Percentiles rank a stretch among this genome's conserved stretches.
These are phyloP conservation scores for Fusarium hostae DNA, from an alignment of 2,329 filamentous ascomycete genomes.

Conservation along the genomic window DNA sequence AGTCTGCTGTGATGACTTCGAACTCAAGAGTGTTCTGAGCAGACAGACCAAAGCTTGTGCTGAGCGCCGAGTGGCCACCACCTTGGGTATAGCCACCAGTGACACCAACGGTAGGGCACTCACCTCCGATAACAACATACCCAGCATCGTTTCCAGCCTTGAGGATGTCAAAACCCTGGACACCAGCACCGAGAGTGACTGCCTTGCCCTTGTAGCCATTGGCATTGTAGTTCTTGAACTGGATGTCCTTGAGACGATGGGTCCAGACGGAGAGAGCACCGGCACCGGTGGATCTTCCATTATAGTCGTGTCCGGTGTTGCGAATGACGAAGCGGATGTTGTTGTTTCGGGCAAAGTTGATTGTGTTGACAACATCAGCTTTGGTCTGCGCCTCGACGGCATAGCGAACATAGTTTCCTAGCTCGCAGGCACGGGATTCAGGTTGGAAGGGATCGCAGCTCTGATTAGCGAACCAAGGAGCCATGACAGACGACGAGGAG, in stretches of 20 bases:
- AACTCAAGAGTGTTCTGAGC: constrained; percentile 69
- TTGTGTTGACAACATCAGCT: constrained; percentile 46
- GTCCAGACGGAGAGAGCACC: constrained; percentile 56
- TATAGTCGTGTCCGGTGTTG: constrained; percentile 62
- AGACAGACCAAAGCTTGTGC: constrained; percentile 65
- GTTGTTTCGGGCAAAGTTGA: constrained; percentile 46
- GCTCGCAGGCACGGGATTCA: constrained; percentile 50
- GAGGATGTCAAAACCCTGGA: constrained; percentile 61
- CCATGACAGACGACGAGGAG: constrained; percentile 47
- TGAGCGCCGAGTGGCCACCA: constrained; percentile 64
- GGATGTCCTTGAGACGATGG: constrained; percentile 53
- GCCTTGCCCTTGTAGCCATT: constrained; percentile 61
- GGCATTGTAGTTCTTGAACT: constrained; percentile 56
- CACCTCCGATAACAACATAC: constrained; percentile 63
- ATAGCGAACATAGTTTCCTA: constrained; percentile 58
- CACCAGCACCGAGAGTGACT: constrained; percentile 66
- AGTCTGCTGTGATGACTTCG: constrained; percentile 65
- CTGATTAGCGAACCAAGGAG: constrained; percentile 51
- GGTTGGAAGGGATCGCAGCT: constrained; percentile 54
- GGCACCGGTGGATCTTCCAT: constrained; percentile 68
- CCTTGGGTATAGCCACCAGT: constrained; percentile 68
- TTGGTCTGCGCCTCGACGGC: constrained; percentile 51
- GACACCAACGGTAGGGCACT: constrained; percentile 66
- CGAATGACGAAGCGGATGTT: constrained; percentile 63
- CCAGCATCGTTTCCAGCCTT: constrained; percentile 56